Base-by-base conservation (phyloP, 2,329 filamentous ascomycete genomes). In the Apiospora rasikravindrae region DNA sequence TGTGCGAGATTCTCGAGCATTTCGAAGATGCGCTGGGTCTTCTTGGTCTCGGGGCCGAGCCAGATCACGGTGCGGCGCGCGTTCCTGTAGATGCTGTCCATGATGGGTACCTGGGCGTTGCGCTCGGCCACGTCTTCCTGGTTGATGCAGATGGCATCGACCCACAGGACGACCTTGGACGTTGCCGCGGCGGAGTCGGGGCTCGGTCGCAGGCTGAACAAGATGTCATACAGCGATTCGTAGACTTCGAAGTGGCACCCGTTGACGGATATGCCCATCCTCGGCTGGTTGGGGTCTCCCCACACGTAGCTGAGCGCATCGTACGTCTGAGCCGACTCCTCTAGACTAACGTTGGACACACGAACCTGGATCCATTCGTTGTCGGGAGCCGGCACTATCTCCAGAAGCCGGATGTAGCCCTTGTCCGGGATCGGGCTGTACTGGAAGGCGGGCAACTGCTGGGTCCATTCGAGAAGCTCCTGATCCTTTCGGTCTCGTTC, bases 91-190 rank as follows among this genome's bases (percentile, higher is more conserved):
- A 75, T 74, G 1, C 70, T n/a, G 42, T 69, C 67, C 74, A 75
- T 75, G 0, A 70, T 42, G 4, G 68, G 40, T 2, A 75, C 73
- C 11, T 73, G 74, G 2, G 29, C 13, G 4, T 22, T 47, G 13
- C 44, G 67, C 22, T 75, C 74, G 4, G 69, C 14, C 1, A 11
- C 0, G 13, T 75, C 26, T 11, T 11, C 13, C 57, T 75, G 74
- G 42, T 75, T 67, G 37, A 75, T 74, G 33, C 74, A 74, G n/a
- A 74, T 67, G 0, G 74, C 74, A 70, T 75, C 74, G 4, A 74
- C 64, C 74, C 73, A 75, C 0, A 75, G 49, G 1, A 26, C 33
- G 22, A 70, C 24, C 7, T 11, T 22, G 69, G 37, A 10, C 29
- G 53, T 11, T 37, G 53, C 29, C 26, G 26, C 7, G 4, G 26